Percentiles rank a stretch among this genome's conserved stretches.
phyloP scores from a whole-genome alignment of 306 rosid genomes.

The Malus orientalis region DNA sequence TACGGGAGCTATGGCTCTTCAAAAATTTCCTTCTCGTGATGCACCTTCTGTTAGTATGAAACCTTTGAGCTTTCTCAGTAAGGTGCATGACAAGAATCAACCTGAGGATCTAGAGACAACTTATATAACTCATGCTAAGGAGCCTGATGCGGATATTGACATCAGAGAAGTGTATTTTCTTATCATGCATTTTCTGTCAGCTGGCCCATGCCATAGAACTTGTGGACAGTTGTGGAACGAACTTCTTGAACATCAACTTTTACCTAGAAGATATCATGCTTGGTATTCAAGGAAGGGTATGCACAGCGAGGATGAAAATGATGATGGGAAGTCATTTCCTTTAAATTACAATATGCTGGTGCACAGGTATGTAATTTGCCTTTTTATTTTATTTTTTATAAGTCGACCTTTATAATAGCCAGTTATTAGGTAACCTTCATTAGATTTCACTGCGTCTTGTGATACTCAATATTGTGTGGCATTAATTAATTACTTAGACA shows the following conservation, averaged over 20 bases:
- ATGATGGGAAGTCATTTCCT: conserved; percentile 80
- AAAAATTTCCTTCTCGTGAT: conserved; percentile 60
- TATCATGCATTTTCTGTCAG: conserved; percentile 91
- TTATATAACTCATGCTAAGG: conserved; percentile 44
- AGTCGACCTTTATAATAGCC: background rate
- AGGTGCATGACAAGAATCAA: conserved; percentile 41
- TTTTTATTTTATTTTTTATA: background rate
- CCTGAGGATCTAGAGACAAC: conserved; percentile 32
- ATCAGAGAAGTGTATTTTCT: conserved; percentile 90
- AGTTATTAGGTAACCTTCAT: background rate
- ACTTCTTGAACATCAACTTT: conserved; percentile 82
- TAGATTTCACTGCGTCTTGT: background rate
- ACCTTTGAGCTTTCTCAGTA: conserved; percentile 50
- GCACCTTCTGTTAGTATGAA: conserved; percentile 56
- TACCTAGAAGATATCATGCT: conserved; percentile 96
- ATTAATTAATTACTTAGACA: background rate
- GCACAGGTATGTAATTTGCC: conserved; percentile 58
- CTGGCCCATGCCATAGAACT: conserved; percentile 89
- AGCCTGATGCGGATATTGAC: conserved; percentile 65
- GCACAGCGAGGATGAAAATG: conserved; percentile 54
- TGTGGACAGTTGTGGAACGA: conserved; percentile 71
- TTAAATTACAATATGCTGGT: conserved; percentile 61
- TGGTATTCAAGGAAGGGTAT: conserved; percentile 87
- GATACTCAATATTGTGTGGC: background rate
- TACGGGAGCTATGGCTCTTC: conserved; percentile 77